These are phyloP conservation scores for Colletotrichum liaoningense DNA, from an alignment of 2,329 filamentous ascomycete species.

Conservation along the genomic window DNA sequence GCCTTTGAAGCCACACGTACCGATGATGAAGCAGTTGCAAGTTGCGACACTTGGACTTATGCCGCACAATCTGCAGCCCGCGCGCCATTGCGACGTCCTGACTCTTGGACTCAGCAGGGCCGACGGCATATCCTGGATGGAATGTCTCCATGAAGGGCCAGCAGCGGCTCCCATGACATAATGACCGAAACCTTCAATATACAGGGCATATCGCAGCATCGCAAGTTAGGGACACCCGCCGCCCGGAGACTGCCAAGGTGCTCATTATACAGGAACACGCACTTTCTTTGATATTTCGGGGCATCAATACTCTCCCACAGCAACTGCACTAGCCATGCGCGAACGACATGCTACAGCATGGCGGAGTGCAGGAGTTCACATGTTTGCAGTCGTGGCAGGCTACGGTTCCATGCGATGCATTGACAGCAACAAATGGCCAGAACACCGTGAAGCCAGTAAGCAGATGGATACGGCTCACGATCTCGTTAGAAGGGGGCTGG, in stretches of 20 bases:
- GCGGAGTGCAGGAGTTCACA: neutral
- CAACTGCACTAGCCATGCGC: neutral
- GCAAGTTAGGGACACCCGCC: conserved; percentile 3
- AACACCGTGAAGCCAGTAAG: neutral
- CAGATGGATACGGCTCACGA: neutral
- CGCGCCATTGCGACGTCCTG: conserved; percentile 17
- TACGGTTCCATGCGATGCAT: neutral
- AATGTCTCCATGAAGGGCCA: conserved; percentile 3
- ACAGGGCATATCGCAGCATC: neutral
- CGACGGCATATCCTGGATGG: neutral
- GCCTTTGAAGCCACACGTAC: conserved; percentile 1
- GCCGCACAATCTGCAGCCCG: neutral
- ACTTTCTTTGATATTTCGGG: neutral
- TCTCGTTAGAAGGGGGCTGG: conserved; percentile 7
- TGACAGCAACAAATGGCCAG: neutral
- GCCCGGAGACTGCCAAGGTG: neutral
- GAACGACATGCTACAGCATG: neutral
- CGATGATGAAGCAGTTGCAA: conserved; percentile 6
- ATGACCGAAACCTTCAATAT: conserved; percentile 15
- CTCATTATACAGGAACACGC: neutral
- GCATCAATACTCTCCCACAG: neutral
- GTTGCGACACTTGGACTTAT: conserved; percentile 4
- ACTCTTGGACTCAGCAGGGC: conserved; percentile 13
- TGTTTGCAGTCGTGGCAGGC: neutral
- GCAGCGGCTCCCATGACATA: conserved; percentile 25